Base-by-base conservation (phyloP, 306 rosid species). In the Casuarina glauca region DNA sequence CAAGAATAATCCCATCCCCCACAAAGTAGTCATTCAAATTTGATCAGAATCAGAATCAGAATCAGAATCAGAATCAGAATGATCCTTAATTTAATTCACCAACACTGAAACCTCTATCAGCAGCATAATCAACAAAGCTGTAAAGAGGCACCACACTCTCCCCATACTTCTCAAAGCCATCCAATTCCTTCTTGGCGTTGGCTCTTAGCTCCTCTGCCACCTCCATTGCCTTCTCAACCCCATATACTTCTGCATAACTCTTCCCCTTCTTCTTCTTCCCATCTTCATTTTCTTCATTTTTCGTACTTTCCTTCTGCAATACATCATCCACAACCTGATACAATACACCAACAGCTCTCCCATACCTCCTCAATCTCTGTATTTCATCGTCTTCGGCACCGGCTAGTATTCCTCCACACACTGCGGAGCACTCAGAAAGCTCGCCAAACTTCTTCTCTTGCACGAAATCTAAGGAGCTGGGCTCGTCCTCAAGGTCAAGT, bases 371-470 rank as follows among this genome's bases (percentile, higher is more conserved):
- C 83, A 95, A 73, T 76, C 93, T 87, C 86, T 88, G 90, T 80
- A 95, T 69, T 79, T 95, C 98, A 52, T 84, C 88, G 15, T 83
- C 93, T 67, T 87, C 83, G 1, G 93, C 97, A 76, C 97, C 97
- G 15, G 97, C 97, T 76, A 95, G 76, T 35, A 95, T 78, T 54
- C 97, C 97, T 77, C 98, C 96, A 70, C 98, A 95, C 44, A 88
- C 98, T 15, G 98, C 97, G 74, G 97, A 95, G 76, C 95, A 92
- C 83, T 89, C 93, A 9, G 93, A 86, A 96, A 95, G 87, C 84
- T 91, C 98, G n/a, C 98, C 98, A 38, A 81, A 95, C 88, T 95
- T 95, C 87, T 92, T 95, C 62, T 95, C 97, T 69, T 91, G 96
- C 77, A 89, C 90, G 4, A 91, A 91, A 75, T 88, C 97, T 15